phyloP scores from a whole-genome alignment of 768 basidiomycete species.

The Agrocybe chaxingu region DNA sequence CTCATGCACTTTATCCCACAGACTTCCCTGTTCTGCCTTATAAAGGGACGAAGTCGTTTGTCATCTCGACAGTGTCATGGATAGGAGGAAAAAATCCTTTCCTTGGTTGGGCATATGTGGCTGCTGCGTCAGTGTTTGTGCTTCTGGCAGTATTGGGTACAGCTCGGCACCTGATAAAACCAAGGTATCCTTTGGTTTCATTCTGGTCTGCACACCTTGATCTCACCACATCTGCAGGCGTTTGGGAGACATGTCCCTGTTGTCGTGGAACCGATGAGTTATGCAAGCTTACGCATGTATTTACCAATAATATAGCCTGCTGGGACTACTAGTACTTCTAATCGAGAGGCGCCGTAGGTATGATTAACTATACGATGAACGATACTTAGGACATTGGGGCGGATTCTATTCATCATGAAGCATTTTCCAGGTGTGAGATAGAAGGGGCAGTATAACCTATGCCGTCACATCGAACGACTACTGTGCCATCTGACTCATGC shows the following conservation, averaged over 20 bases:
- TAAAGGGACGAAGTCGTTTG: conserved; percentile 93
- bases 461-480: conserved; percentile 59
- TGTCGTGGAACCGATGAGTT: conserved; percentile 76
- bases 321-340: conserved; percentile 1
- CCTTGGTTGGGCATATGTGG: conserved; percentile 98
- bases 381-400: background rate
- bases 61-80: conserved; percentile 97
- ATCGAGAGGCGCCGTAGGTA: no score
- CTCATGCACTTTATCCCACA: conserved; percentile 25
- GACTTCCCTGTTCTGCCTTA: conserved; percentile 92
- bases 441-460: conserved; percentile 47
- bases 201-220: background rate
- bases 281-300: conserved; percentile 14
- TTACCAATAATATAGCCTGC: conserved; percentile 16
- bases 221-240: conserved; percentile 44
- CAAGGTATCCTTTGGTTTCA: conserved; percentile 52
- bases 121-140: conserved; percentile 82
- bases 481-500: conserved; percentile 35
- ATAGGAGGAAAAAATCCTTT: conserved; percentile 98
- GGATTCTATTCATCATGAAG: background rate
- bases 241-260: conserved; percentile 80
- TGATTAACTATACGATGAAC: background rate
- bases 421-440: background rate
- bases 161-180: conserved; percentile 89
- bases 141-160: conserved; percentile 85